These are phyloP conservation scores for Pestalotiopsis sp. DNA, from an alignment of 2,329 filamentous ascomycete genomes.

Conservation along the genomic window DNA sequence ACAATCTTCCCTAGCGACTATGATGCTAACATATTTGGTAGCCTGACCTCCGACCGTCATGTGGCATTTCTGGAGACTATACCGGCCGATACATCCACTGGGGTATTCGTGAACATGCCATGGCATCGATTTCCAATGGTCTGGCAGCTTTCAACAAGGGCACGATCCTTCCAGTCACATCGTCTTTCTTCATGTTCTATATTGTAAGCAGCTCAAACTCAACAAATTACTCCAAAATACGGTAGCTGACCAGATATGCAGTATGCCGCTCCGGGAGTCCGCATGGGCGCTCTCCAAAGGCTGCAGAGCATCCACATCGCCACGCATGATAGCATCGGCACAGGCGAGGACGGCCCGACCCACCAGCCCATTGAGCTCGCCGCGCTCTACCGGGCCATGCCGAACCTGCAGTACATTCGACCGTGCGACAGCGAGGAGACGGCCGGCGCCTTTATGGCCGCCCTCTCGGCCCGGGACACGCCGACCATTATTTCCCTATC, in stretches of 20 bases:
- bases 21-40: background rate
- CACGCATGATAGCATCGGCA: constrained; percentile 58
- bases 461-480: constrained; percentile 34
- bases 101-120: constrained; percentile 64
- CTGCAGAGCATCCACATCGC: constrained; percentile 54
- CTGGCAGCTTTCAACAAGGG: constrained; percentile 55
- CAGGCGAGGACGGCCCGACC: constrained; percentile 57
- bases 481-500: constrained; percentile 47
- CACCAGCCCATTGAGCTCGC: constrained; percentile 58
- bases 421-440: constrained; percentile 56
- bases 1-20: too few species aligned
- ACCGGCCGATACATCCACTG: constrained; percentile 41
- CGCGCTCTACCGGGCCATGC: constrained; percentile 56
- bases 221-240: too few species aligned
- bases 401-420: constrained; percentile 55
- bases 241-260: background rate
- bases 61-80: constrained; percentile 21
- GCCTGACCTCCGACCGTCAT: constrained; percentile 22
- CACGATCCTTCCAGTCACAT: constrained; percentile 56
- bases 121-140: constrained; percentile 61
- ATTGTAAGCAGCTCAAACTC: constrained; percentile 24
- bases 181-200: constrained; percentile 62
- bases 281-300: constrained; percentile 54
- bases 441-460: constrained; percentile 45
- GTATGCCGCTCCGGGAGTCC: constrained; percentile 49